Evolutionary conservation across 495 filamentous ascomycete species (phyloP).

Genomic region (Podospora anserina): DNA sequence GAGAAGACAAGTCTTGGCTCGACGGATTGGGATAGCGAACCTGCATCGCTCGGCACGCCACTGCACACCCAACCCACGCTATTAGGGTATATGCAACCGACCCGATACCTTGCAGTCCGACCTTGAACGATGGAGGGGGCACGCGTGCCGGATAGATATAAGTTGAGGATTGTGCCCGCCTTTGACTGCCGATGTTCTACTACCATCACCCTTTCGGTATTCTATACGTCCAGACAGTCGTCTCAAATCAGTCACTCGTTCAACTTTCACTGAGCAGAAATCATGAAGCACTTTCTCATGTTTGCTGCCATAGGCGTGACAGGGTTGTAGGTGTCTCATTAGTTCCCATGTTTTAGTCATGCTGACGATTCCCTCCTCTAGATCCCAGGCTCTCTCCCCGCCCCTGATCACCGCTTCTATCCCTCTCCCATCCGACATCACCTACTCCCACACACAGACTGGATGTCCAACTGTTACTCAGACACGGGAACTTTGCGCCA

Average conservation of each 20-base stretch:
- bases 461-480: constrained; percentile 27
- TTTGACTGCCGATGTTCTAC: background rate
- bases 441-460: constrained; percentile 6
- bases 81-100: background rate
- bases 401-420: background rate
- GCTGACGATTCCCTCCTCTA: background rate
- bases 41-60: background rate
- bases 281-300: background rate
- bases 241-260: background rate
- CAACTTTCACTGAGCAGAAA: background rate
- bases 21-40: background rate
- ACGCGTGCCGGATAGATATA: background rate
- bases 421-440: background rate
- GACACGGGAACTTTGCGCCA: constrained; percentile 28
- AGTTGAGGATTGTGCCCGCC: background rate
- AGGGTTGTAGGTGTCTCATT: background rate
- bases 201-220: background rate
- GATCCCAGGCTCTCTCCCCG: background rate
- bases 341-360: background rate
- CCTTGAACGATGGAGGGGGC: background rate
- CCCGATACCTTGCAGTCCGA: background rate
- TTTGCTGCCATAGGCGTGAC: background rate
- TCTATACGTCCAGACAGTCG: background rate
- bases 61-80: background rate
- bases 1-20: background rate